phyloP scores from a whole-genome alignment of 208 protist species.

The Trypanosoma platydactyli region DNA sequence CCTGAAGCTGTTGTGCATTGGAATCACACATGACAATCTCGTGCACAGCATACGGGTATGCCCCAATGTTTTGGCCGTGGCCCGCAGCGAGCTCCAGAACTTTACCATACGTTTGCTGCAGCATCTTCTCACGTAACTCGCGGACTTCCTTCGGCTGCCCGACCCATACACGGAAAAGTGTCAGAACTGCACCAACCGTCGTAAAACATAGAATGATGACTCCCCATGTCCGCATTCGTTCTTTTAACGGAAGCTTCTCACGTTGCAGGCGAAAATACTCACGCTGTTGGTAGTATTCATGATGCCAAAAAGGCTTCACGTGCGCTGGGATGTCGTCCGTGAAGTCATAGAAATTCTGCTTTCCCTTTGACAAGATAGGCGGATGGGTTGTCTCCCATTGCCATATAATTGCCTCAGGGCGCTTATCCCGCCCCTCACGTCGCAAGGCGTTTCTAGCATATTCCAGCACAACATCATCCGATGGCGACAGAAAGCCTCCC shows the following conservation, averaged over 20 bases:
- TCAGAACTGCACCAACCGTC: constrained; percentile 46
- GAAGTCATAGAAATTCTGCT: constrained; percentile 84
- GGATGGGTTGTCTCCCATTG: constrained; percentile 73
- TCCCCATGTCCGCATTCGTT: constrained; percentile 49
- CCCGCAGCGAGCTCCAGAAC: constrained; percentile 88
- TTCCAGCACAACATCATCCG: constrained; percentile 85
- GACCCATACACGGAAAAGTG: constrained; percentile 82
- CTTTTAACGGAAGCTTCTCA: constrained; percentile 70
- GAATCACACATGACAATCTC: constrained; percentile 85
- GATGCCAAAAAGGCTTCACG: constrained; percentile 87
- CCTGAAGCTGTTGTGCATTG: constrained; percentile 84
- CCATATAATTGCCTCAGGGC: constrained; percentile 75
- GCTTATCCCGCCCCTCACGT: constrained; percentile 72
- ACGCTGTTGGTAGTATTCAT: constrained; percentile 88
- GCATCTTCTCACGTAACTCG: constrained; percentile 76
- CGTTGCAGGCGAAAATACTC: constrained; percentile 87
- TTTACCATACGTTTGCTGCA: constrained; percentile 83
- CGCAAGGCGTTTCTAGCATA: constrained; percentile 78
- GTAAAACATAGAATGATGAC: constrained; percentile 33
- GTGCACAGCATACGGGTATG: constrained; percentile 88
- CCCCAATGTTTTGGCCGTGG: constrained; percentile 88
- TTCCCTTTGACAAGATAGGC: constrained; percentile 71
- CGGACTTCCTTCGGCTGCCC: constrained; percentile 82
- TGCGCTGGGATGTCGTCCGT: constrained; percentile 88
- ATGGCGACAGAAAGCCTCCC: constrained; percentile 76